Conservation (phyloP, 495 filamentous ascomycete genomes). For the Neurospora sublineolata region DNA sequence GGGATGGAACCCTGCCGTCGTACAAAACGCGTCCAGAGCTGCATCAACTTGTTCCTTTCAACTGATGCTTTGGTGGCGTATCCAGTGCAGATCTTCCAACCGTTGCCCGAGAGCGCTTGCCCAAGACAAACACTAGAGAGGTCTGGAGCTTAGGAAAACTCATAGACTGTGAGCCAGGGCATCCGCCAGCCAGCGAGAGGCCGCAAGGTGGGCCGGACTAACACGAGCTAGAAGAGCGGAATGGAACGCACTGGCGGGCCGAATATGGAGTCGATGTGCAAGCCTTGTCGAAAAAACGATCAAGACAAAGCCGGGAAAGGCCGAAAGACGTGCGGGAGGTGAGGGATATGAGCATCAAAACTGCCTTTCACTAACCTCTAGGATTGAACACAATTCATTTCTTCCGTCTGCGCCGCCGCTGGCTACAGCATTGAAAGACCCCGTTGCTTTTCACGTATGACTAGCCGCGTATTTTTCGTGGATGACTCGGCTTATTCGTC, state of each 20-base stretch:
- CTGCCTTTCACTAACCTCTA: not conserved
- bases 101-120: not conserved
- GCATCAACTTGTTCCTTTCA: not conserved
- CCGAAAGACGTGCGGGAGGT: not conserved
- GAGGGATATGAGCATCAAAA: not conserved
- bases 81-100: not conserved
- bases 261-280: not conserved
- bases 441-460: not conserved
- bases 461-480: not conserved
- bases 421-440: not conserved
- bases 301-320: not conserved
- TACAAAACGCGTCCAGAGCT: not conserved
- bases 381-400: not conserved
- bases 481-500: conserved; percentile 5
- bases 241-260: not conserved
- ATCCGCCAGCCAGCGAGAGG: not conserved
- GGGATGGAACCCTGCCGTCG: conserved; percentile 7
- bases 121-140: not conserved
- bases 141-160: not conserved
- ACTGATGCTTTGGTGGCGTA: not conserved
- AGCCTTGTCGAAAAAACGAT: not conserved
- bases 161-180: not conserved
- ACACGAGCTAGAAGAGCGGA: not conserved
- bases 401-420: not conserved
- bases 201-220: not conserved